Evolutionary conservation across 164 flowering plant genomes (phyloP), one percentile per base, ranked within the genome.

Genomic region (Kingdonia uniflora): DNA sequence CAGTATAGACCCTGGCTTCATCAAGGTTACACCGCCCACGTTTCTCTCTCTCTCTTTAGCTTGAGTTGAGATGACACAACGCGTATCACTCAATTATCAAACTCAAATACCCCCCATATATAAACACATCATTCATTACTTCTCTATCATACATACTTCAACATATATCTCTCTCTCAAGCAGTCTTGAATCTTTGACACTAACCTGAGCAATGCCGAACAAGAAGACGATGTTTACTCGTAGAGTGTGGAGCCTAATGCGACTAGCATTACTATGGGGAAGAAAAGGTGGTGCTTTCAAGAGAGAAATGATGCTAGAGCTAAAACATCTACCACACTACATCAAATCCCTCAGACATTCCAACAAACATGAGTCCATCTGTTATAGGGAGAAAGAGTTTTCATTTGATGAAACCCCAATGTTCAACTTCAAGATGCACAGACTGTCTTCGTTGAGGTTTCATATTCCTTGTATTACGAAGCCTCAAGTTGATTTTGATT

Each of bases 341-440:
- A 19, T 80, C 42, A 80, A 73, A 54, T 69, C 57, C 51, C 66
- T 80, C 2, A 60, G 64, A 0, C 61, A 69, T 38, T 10, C 53
- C 2, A 19, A 56, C 11, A 19, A 50, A 13, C 63, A 40, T 17
- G 60, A 68, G 17, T 55, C 65, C 1, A 40, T 75, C 25, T 41
- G 49, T 17, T 82, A 80, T 50, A 68, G 75, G 0, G 97, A 90
- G 58, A 78, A 74, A 0, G 67, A 90, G 71, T 75, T 87, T 56
- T 87, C 97, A 22, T 87, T 90, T 52, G 96, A 87, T 48, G 62
- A 76, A 19, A 85, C 97, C 0, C 97, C 97, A 0, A 41, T 77
- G 23, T 59, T 90, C 46, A 76, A 69, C 33, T 72, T 79, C 65
- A 76, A 74, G 46, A 69, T 82, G 77, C 79, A 73, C 51, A 70